Percentiles rank a stretch among this genome's conserved stretches.
Conservation (phyloP, 1,284 basidiomycete species). For the Vanrija sp. region DNA sequence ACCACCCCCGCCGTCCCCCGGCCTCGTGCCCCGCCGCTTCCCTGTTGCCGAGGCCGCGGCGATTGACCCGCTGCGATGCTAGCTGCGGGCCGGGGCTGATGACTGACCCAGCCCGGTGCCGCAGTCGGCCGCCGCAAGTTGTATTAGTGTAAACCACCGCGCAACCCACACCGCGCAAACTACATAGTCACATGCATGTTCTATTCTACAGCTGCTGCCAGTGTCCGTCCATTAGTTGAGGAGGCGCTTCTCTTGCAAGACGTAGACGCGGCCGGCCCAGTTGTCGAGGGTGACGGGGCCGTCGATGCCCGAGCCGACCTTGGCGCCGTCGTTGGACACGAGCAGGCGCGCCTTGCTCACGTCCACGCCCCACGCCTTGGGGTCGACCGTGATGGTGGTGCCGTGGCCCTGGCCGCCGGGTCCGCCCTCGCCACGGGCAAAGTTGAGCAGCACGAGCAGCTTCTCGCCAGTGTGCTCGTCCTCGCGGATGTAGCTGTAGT, state of each 20-base stretch:
- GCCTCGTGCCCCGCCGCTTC: too few relatives aligned
- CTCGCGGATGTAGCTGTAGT: conserved; percentile 44
- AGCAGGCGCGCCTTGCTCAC: conserved; percentile 20
- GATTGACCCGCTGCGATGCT: too few relatives aligned
- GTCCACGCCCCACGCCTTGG: conserved; percentile 17
- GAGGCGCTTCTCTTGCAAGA: conserved; percentile 11
- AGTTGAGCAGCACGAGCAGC: conserved; percentile 40
- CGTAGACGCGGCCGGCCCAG: conserved; percentile 31
- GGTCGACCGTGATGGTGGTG: conserved; percentile 2
- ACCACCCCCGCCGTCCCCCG: too few relatives aligned
- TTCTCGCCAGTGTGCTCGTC: conserved; percentile 22
- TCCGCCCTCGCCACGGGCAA: conserved; percentile 22
- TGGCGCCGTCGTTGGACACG: conserved; percentile 22
- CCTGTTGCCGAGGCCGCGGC: too few relatives aligned
- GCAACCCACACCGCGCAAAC: too few relatives aligned
- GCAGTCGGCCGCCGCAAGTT: too few relatives aligned
- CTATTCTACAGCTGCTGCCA: too few relatives aligned
- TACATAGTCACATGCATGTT: too few relatives aligned
- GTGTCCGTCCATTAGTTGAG: too few relatives aligned
- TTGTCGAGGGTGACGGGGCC: conserved; percentile 15
- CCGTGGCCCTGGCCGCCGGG: conserved; percentile 7
- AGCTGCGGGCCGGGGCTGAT: too few relatives aligned
- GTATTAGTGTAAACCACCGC: too few relatives aligned
- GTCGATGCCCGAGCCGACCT: conserved; percentile 15
- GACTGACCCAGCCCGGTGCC: too few relatives aligned